Base-by-base conservation (phyloP, 2,329 filamentous ascomycete genomes). In the Fusarium pseudoanthophilum region DNA sequence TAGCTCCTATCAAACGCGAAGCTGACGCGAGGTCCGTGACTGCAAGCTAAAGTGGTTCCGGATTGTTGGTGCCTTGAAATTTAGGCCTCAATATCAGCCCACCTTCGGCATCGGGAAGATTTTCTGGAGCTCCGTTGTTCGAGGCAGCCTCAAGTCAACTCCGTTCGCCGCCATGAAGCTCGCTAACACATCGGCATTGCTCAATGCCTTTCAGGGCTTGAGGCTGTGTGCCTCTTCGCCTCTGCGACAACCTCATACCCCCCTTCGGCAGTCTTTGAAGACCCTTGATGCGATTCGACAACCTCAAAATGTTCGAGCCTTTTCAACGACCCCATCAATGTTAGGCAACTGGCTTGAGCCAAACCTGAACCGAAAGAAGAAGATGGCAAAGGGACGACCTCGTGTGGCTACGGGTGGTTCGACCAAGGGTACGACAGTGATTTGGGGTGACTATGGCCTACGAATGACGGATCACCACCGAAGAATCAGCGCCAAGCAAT, bases 361-460 rank as follows among this genome's bases (percentile, higher is more conserved):
- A 39, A 92, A 90, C 78, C 84, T 90, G 71, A 83, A 92, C 77
- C 90, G 93, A 74, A 95, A 94, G 81, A 92, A 91, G 79, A 94
- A 93, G 82, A 97, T 97, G 87, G 95, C 95, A 76, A 98, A 98
- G 85, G 96, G 95, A 43, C 90, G 95, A 4, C 92, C 93, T 56
- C 91, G 94, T 77, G 95, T 98, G 55, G 90, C 93, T 30, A 99
- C 95, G 0, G 96, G 96, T 71, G 96, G 96, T 69, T 97, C 93
- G 62, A 91, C 89, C 40, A 95, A 97, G 82, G 96, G 96, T 76
- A 99, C 96, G 40, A 98, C 95, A 1, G 93, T 99, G 26, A 91
- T 97, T 64, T 98, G 95, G 94, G 96, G 96, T 62, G 95, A 98
- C 82, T 99, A 95, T 81, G 96, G 96, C 14, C 86, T 99, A 76